Evolutionary conservation across 768 basidiomycete species (phyloP).

Genomic region (Tulasnella sp.): DNA sequence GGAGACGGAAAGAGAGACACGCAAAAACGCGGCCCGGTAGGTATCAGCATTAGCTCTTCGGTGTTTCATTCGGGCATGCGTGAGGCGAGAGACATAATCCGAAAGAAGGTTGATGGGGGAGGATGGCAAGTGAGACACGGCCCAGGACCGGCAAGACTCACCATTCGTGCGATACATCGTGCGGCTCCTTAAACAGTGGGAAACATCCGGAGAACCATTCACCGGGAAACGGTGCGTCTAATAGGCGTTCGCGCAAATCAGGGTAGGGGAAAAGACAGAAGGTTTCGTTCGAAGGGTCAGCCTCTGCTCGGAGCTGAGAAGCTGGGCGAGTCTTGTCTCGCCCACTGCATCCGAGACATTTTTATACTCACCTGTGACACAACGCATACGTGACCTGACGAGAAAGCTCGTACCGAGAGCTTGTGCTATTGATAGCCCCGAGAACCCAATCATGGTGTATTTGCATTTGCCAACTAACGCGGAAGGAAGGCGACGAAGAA

Average conservation of each 20-base stretch:
- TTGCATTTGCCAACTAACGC: neutral
- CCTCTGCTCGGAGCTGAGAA: neutral
- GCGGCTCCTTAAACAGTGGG: neutral
- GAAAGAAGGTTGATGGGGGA: neutral
- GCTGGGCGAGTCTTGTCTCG: neutral
- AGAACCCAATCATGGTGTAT: neutral
- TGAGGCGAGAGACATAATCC: neutral
- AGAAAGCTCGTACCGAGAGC: neutral
- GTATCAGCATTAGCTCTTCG: neutral
- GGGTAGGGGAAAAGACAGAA: neutral
- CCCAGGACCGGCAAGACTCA: slow-evolving; percentile 9
- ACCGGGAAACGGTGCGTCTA: neutral
- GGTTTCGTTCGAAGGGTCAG: neutral
- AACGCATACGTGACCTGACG: neutral
- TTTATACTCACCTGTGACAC: neutral
- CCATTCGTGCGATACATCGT: neutral
- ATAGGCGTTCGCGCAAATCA: neutral
- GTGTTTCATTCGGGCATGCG: slow-evolving; percentile 2
- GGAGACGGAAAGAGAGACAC: neutral
- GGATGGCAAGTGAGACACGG: neutral
- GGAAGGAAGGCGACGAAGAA: too few relatives aligned
- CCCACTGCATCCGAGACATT: neutral
- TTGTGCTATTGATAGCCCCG: neutral
- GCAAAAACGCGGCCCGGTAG: neutral
- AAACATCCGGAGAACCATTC: slow-evolving; percentile 9